A percentile compares a stretch with the other conserved stretches of the same genome.
Evolutionary conservation across 2,329 filamentous ascomycete species (phyloP).

Genomic region (Diaporthe capsici): DNA sequence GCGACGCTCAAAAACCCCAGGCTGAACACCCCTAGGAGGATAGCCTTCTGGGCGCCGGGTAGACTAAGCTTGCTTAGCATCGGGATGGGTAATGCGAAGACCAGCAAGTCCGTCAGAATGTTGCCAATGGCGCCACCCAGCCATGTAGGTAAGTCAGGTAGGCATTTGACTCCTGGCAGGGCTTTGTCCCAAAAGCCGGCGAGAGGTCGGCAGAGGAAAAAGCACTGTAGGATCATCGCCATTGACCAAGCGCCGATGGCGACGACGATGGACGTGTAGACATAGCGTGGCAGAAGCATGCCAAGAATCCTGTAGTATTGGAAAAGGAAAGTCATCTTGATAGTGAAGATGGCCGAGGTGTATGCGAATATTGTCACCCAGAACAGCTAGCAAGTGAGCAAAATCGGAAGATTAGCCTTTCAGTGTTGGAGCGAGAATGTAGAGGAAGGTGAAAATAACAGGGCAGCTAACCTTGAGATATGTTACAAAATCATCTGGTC

Average conservation of each 20-base stretch:
- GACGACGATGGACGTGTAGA: slow-evolving; percentile 8
- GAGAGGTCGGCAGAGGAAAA: slow-evolving; percentile 8
- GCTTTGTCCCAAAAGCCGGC: slow-evolving; percentile 14
- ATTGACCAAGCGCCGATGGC: background rate
- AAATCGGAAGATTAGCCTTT: background rate
- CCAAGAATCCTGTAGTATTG: slow-evolving; percentile 12
- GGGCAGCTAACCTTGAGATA: background rate
- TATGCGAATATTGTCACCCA: slow-evolving; percentile 12
- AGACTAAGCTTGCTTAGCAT: background rate
- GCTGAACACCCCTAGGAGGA: background rate
- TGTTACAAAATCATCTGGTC: background rate
- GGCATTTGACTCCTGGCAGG: background rate
- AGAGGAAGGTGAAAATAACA: no score
- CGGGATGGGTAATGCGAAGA: slow-evolving; percentile 12
- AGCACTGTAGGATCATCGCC: slow-evolving; percentile 9
- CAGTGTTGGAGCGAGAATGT: background rate
- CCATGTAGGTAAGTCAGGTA: background rate
- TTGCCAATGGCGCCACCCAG: background rate
- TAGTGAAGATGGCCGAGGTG: slow-evolving; percentile 5
- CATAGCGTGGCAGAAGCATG: background rate
- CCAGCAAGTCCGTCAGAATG: background rate
- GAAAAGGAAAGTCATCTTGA: slow-evolving; percentile 13
- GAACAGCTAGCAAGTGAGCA: background rate
- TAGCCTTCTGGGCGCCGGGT: background rate
- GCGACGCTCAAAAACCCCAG: background rate